These are phyloP conservation scores for Lentinula sp. DNA, from an alignment of 768 basidiomycete genomes.

Conservation along the genomic window DNA sequence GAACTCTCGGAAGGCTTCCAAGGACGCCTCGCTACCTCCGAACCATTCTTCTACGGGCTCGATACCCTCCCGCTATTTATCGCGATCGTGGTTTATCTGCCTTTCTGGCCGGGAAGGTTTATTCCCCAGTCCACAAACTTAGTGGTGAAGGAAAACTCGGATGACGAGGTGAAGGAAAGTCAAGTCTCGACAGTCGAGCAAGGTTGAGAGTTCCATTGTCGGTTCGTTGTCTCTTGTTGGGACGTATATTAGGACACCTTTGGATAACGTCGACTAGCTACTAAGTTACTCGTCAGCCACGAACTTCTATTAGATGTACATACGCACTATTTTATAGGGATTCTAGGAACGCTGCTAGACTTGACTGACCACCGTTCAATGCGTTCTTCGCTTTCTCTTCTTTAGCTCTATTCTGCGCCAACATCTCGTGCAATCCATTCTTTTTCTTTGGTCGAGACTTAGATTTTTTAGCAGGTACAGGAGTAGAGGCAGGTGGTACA, in stretches of 20 bases:
- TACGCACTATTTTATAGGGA: conserved; percentile 7
- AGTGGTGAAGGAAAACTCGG: conserved; percentile 1
- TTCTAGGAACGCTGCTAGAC: conserved; percentile 48
- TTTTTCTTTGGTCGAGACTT: conserved; percentile 48
- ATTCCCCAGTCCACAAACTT: conserved; percentile 19
- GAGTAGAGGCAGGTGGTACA: background rate
- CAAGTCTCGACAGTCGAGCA: background rate
- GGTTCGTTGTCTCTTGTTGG: background rate
- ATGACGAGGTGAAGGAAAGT: conserved; percentile 9
- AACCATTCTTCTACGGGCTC: conserved; percentile 59
- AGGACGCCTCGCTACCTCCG: conserved; percentile 50
- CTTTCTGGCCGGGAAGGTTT: conserved; percentile 64
- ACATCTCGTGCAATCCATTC: conserved; percentile 53
- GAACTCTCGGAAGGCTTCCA: conserved; percentile 40
- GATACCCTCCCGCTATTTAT: conserved; percentile 64
- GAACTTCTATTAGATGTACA: background rate
- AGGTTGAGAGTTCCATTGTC: background rate
- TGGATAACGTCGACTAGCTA: background rate
- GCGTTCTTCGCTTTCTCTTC: conserved; percentile 27
- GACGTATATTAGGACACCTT: background rate
- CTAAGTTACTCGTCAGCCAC: background rate
- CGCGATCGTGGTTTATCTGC: conserved; percentile 46
- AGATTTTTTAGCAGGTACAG: conserved; percentile 3
- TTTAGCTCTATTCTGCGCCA: conserved; percentile 51
- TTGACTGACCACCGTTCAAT: conserved; percentile 20